Percentiles rank a stretch among this genome's conserved stretches.
These are phyloP conservation scores for Ganoderma leucocontextum DNA, from an alignment of 1,284 basidiomycete genomes.

Conservation along the genomic window DNA sequence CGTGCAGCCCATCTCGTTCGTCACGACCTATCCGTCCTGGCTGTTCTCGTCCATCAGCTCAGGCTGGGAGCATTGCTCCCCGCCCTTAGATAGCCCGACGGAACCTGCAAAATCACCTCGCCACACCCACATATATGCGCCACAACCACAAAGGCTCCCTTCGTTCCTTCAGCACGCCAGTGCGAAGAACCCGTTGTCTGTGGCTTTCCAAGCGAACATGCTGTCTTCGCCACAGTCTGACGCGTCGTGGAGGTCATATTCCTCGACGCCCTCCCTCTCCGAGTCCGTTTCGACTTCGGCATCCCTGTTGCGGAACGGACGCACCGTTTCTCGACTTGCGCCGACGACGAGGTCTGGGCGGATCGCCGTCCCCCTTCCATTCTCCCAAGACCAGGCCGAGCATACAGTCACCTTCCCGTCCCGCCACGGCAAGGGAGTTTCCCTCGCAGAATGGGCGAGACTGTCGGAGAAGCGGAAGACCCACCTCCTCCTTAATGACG, in stretches of 20 bases:
- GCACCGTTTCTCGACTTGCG: not conserved
- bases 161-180: not conserved
- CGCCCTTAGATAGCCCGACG: not conserved
- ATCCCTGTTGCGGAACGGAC: not conserved
- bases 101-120: not conserved
- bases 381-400: constrained; percentile 2
- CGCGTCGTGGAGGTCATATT: constrained; percentile 2
- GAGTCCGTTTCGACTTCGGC: not conserved
- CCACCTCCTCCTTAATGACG: constrained; percentile 14
- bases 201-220: too few relatives aligned
- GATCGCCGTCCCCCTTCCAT: constrained; percentile 18
- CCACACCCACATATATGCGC: not conserved
- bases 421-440: constrained; percentile 12
- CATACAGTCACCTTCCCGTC: constrained; percentile 14
- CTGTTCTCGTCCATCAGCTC: not conserved
- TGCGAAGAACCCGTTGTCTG: not conserved
- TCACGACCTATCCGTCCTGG: not conserved
- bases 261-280: constrained; percentile 1
- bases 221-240: not conserved
- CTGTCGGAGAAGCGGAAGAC: constrained; percentile 23
- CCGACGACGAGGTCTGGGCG: constrained; percentile 4
- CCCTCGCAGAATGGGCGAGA: constrained; percentile 24
- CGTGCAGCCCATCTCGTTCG: not conserved
- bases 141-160: constrained; percentile 4
- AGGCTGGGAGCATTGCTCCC: not conserved